phyloP scores from a whole-genome alignment of 1,284 basidiomycete genomes.

The Ceraceosorus bombacis region DNA sequence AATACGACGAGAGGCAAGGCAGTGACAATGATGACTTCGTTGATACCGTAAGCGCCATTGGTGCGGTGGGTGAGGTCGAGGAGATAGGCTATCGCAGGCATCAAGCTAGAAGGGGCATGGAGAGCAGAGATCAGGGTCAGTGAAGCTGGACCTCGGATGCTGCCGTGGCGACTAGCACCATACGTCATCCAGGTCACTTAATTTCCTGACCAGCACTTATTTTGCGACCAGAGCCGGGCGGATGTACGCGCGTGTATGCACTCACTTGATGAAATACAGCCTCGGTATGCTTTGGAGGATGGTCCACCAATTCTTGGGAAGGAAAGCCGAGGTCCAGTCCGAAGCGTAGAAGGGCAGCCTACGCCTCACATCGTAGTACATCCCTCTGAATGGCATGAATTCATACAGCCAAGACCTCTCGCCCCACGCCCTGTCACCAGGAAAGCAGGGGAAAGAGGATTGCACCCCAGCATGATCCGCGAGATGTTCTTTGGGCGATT shows the following conservation, averaged over 20 bases:
- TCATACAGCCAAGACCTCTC: conserved; percentile 41
- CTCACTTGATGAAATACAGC: conserved; percentile 46
- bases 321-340: conserved; percentile 38
- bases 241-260: not conserved
- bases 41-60: conserved; percentile 77
- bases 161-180: not conserved
- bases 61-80: conserved; percentile 82
- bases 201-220: no score
- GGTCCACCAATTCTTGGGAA: conserved; percentile 31
- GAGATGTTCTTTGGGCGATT: no score
- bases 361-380: conserved; percentile 66
- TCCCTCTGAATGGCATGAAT: conserved; percentile 60
- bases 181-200: no score
- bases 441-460: conserved; percentile 12
- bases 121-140: not conserved
- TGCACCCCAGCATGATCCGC: no score
- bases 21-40: conserved; percentile 60
- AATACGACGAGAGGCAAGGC: conserved; percentile 82
- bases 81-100: conserved; percentile 86
- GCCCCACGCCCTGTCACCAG: conserved; percentile 39
- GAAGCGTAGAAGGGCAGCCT: conserved; percentile 63
- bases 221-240: no score
- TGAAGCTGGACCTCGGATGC: not conserved
- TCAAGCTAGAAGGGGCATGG: conserved; percentile 50
- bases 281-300: conserved; percentile 28